phyloP scores from a whole-genome alignment of 2,329 filamentous ascomycete genomes.

The Lecanicillium sp. region DNA sequence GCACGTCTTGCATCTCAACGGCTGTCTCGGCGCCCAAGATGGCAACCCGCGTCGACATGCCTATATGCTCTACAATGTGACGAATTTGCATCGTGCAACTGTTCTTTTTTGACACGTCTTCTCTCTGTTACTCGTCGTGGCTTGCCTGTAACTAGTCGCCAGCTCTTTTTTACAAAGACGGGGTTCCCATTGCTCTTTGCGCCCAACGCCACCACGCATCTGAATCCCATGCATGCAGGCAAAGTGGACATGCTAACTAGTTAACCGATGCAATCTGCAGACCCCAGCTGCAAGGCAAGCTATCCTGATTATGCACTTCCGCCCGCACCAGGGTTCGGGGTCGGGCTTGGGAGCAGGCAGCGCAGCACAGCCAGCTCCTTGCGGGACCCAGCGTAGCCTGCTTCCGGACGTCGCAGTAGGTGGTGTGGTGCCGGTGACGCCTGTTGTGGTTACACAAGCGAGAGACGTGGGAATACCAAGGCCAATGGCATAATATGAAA shows the following conservation, averaged over 20 bases:
- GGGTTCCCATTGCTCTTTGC: not conserved
- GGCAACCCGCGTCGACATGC: slow-evolving; percentile 8
- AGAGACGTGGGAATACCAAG: not conserved
- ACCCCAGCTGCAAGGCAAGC: slow-evolving; percentile 1
- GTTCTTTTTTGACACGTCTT: too few relatives aligned
- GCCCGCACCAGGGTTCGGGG: not conserved
- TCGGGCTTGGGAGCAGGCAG: slow-evolving; percentile 3
- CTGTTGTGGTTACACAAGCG: not conserved
- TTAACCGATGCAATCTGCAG: slow-evolving; percentile 10
- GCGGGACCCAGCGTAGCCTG: not conserved
- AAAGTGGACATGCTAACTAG: slow-evolving; percentile 3
- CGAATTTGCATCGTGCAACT: too few relatives aligned
- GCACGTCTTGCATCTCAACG: slow-evolving; percentile 3
- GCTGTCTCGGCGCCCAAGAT: slow-evolving; percentile 2
- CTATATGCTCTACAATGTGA: too few relatives aligned
- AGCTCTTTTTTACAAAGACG: not conserved
- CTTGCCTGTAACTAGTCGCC: too few relatives aligned
- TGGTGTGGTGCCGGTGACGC: not conserved
- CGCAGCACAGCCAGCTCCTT: too few relatives aligned
- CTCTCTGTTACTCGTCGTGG: too few relatives aligned
- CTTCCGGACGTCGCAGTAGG: not conserved
- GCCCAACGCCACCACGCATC: slow-evolving; percentile 9
- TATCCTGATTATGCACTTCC: not conserved
- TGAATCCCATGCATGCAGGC: slow-evolving; percentile 9
- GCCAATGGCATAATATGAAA: not conserved